Base-by-base conservation (phyloP, 768 basidiomycete genomes). In the Phlebiopsis gigantea region DNA sequence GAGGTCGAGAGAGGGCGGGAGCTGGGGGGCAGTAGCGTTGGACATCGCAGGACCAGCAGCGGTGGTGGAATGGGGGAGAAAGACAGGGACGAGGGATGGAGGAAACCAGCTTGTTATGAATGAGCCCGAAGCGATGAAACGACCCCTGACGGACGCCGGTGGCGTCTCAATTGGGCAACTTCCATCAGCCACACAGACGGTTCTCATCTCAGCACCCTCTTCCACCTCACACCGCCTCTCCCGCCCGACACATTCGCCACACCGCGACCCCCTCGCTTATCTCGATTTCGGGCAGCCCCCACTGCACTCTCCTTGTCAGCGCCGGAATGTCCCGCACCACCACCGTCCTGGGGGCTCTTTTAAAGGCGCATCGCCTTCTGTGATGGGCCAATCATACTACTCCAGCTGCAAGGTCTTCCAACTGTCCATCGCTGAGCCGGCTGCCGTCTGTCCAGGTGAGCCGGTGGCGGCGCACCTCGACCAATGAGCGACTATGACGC, bases 1-100 rank as follows among this genome's bases (percentile, higher is more conserved):
- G 5, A 92, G 81, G 62, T 87, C 75, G 66, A 93, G 83, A 22
- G 83, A 88, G 53, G 76, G 69, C 17, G 90, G 90, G 7, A 92
- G 68, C 10, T 26, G 19, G 3, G 63, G 19, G 46, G 1, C 62
- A 47, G 58, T 17, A 9, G 45, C 14, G 45, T 49, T 41, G 10
- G 58, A 59, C 56, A 56, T 57, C 42, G 56, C 46, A 39, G 15
- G 34, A 19, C 31, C 50, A 10, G 50, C 14, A 34, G 50, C 50
- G 50, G 31, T 19, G 9, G 19, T 31, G 34, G 15, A 15, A 10
- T 5, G 31, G 39, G 31, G 24, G 24, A 19, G 39, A 39, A 31
- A 25, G 29, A 29, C 25, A 21, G 39, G 50, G 50, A 51, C 50
- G 50, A 24, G 50, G 29, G 47, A 51, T 22, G 50, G 19, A 21